Percentiles rank a stretch among this genome's conserved stretches.
Conservation (phyloP, 148 eudicot species). For the Camellia japonica region DNA sequence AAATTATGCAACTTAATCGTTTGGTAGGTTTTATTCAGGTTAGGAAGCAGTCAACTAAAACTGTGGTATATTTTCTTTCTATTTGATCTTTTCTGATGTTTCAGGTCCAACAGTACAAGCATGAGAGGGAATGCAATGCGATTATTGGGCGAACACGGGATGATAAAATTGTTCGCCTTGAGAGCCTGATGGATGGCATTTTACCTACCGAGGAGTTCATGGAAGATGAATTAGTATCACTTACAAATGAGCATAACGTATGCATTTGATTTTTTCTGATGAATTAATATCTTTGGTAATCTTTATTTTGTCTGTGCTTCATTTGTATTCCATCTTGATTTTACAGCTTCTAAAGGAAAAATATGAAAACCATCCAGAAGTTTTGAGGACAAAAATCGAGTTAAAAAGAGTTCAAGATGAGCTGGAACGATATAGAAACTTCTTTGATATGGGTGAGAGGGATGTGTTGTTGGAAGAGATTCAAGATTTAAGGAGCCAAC, state of each 20-base stretch:
- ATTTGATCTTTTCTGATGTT: conserved; percentile 19
- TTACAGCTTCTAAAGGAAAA: conserved; percentile 74
- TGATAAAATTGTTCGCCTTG: conserved; percentile 91
- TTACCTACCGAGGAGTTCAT: conserved; percentile 78
- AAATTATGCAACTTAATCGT: conserved; percentile 82
- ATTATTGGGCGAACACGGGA: conserved; percentile 85
- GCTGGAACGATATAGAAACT: conserved; percentile 67
- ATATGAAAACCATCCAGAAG: conserved; percentile 88
- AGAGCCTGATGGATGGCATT: conserved; percentile 93
- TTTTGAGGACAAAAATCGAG: conserved; percentile 71
- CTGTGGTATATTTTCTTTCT: neutral
- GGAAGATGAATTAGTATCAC: conserved; percentile 71
- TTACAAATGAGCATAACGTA: conserved; percentile 82
- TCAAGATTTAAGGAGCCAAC: conserved; percentile 82
- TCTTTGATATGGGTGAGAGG: conserved; percentile 92
- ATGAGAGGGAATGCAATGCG: conserved; percentile 95
- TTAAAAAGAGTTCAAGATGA: conserved; percentile 73
- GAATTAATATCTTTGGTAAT: neutral
- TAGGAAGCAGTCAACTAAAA: neutral
- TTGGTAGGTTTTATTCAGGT: conserved; percentile 48
- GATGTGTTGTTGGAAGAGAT: conserved; percentile 89
- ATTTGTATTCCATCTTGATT: conserved; percentile 1
- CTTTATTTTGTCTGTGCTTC: neutral
- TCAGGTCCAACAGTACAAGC: conserved; percentile 96
- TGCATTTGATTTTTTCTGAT: neutral